These are phyloP conservation scores for Cyathus striatus DNA, from an alignment of 768 basidiomycete genomes.

Conservation along the genomic window DNA sequence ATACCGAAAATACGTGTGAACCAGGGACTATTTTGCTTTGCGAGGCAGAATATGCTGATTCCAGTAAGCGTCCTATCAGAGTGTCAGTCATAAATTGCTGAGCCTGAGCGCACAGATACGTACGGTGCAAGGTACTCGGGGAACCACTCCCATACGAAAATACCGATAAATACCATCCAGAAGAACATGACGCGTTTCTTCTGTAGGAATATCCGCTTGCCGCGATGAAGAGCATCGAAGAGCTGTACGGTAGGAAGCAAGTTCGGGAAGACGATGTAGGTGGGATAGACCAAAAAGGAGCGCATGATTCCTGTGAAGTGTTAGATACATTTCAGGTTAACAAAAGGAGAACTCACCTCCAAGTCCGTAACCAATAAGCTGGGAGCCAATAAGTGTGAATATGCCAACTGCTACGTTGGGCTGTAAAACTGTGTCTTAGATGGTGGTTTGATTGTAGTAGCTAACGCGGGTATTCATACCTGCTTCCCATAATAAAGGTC, in stretches of 20 bases:
- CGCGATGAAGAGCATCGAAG: conserved; percentile 42
- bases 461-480: conserved; percentile 13
- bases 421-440: conserved; percentile 6
- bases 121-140: conserved; percentile 44
- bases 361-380: conserved; percentile 36
- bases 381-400: conserved; percentile 35
- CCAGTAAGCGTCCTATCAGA: conserved; percentile 44
- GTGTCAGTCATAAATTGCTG: conserved; percentile 11
- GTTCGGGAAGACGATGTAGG: conserved; percentile 40
- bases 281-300: conserved; percentile 48
- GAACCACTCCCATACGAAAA: conserved; percentile 55
- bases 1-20: conserved; percentile 54
- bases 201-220: conserved; percentile 35
- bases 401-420: conserved; percentile 38
- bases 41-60: conserved; percentile 56
- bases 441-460: too few species aligned
- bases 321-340: neutral
- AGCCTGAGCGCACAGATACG: conserved; percentile 15
- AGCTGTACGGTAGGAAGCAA: conserved; percentile 29
- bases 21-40: conserved; percentile 39
- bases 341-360: conserved; percentile 19
- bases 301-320: conserved; percentile 30
- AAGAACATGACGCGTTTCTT: conserved; percentile 54
- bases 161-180: conserved; percentile 48
- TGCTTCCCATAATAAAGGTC: conserved; percentile 40